Evolutionary conservation across 192 early-diverging fungal species (phyloP).

Genomic region (Backusella westeae): DNA sequence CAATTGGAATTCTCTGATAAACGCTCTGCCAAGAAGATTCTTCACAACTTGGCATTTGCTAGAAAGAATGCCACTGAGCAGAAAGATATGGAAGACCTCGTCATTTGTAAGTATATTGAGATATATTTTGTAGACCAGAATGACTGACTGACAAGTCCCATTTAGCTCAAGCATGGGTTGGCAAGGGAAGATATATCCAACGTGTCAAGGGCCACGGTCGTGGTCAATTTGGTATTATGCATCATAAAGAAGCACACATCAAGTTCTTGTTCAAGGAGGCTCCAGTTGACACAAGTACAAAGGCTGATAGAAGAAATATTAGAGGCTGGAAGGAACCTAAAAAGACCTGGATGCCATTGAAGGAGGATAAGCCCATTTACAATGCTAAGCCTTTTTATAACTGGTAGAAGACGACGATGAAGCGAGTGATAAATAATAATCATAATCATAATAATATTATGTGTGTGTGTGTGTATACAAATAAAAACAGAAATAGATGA

Average conservation of each 20-base stretch:
- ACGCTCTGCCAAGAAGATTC: constrained; percentile 55
- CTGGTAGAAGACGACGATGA: constrained; percentile 51
- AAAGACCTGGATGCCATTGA: constrained; percentile 68
- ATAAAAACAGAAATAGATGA: background rate
- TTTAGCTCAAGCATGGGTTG: constrained; percentile 79
- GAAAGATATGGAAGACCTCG: constrained; percentile 58
- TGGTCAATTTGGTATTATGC: constrained; percentile 76
- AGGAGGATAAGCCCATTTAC: constrained; percentile 73
- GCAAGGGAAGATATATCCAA: constrained; percentile 77
- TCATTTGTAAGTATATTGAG: constrained; percentile 37
- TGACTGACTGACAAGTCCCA: background rate
- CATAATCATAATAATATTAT: background rate
- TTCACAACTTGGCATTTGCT: constrained; percentile 68
- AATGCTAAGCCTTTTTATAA: constrained; percentile 71
- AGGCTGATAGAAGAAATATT: constrained; percentile 48
- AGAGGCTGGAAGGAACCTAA: constrained; percentile 64
- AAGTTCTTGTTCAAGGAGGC: constrained; percentile 78
- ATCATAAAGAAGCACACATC: constrained; percentile 75
- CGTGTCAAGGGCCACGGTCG: constrained; percentile 76
- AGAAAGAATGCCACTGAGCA: constrained; percentile 66
- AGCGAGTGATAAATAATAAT: background rate
- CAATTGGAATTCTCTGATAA: constrained; percentile 80
- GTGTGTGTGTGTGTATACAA: background rate
- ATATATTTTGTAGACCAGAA: no score
- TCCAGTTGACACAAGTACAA: constrained; percentile 28